Conservation (phyloP, 2,329 filamentous ascomycete species). For the Onygenales sp. region DNA sequence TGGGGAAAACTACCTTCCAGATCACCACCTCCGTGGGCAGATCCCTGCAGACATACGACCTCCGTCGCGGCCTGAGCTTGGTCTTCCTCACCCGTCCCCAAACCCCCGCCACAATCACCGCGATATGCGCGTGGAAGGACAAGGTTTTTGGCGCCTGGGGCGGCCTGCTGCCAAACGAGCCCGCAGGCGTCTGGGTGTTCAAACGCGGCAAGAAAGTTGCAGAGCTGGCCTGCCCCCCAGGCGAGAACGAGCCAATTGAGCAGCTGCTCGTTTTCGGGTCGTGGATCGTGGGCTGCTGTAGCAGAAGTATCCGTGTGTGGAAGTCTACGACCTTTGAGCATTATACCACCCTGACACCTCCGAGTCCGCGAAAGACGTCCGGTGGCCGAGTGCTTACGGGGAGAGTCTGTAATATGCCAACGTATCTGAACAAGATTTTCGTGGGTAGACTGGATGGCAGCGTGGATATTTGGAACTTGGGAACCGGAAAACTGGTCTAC, state of each 20-base stretch:
- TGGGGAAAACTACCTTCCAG: conserved; percentile 93
- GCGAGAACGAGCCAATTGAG: conserved; percentile 57
- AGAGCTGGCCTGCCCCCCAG: conserved; percentile 59
- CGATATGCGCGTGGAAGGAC: conserved; percentile 79
- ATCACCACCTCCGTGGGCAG: conserved; percentile 90
- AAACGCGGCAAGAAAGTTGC: conserved; percentile 79
- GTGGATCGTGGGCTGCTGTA: conserved; percentile 77
- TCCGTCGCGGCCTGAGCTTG: conserved; percentile 80
- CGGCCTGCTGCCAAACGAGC: conserved; percentile 41
- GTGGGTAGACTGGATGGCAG: conserved; percentile 78
- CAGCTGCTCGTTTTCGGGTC: conserved; percentile 77
- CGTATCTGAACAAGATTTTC: conserved; percentile 92
- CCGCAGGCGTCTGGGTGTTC: conserved; percentile 76
- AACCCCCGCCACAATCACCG: conserved; percentile 76
- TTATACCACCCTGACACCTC: conserved; percentile 68
- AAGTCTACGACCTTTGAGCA: conserved; percentile 74
- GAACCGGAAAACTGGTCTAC: conserved; percentile 81
- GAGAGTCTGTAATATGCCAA: conserved; percentile 78
- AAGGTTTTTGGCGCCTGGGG: conserved; percentile 87
- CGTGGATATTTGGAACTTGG: conserved; percentile 96
- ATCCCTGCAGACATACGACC: conserved; percentile 89
- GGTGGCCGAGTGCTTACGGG: conserved; percentile 63
- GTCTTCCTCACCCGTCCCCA: conserved; percentile 89
- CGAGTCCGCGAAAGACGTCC: conserved; percentile 47
- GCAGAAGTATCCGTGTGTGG: conserved; percentile 77